A percentile compares a stretch with the other conserved stretches of the same genome.
These are phyloP conservation scores for Noccaea caerulescens DNA, from an alignment of 345 rosid species.

Conservation along the genomic window DNA sequence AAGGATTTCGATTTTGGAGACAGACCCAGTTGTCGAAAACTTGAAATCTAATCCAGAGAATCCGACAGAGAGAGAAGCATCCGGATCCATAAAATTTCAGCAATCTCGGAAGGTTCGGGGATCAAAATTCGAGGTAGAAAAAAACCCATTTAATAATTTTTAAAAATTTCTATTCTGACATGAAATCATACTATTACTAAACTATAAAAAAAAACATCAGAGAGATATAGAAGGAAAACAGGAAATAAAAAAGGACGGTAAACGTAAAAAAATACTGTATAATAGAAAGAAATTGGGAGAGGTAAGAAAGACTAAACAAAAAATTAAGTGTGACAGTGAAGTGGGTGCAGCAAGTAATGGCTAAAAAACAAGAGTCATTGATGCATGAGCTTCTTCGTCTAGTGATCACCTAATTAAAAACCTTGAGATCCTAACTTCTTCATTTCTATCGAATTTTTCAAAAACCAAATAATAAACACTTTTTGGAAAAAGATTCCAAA, in stretches of 20 bases:
- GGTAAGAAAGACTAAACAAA: background rate
- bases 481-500: slow-evolving; percentile 26
- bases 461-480: slow-evolving; percentile 1
- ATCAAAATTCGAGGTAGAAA: slow-evolving; percentile 42
- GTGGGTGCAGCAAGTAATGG: slow-evolving; percentile 48
- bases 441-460: slow-evolving; percentile 34
- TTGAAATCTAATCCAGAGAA: slow-evolving; percentile 50
- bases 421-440: slow-evolving; percentile 42
- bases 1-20: slow-evolving; percentile 27
- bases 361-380: slow-evolving; percentile 48
- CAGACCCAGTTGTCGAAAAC: slow-evolving; percentile 70
- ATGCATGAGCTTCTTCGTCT: slow-evolving; percentile 48
- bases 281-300: background rate
- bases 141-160: background rate
- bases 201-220: background rate
- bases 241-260: background rate
- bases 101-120: slow-evolving; percentile 59
- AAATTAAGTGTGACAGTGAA: slow-evolving; percentile 43
- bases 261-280: background rate
- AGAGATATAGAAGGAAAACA: background rate
- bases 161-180: slow-evolving; percentile 26
- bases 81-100: slow-evolving; percentile 48
- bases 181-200: background rate
- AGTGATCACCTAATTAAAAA: slow-evolving; percentile 44
- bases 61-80: slow-evolving; percentile 60